Conservation (phyloP, 805 yeast species). For the Pichia ethanolica region DNA sequence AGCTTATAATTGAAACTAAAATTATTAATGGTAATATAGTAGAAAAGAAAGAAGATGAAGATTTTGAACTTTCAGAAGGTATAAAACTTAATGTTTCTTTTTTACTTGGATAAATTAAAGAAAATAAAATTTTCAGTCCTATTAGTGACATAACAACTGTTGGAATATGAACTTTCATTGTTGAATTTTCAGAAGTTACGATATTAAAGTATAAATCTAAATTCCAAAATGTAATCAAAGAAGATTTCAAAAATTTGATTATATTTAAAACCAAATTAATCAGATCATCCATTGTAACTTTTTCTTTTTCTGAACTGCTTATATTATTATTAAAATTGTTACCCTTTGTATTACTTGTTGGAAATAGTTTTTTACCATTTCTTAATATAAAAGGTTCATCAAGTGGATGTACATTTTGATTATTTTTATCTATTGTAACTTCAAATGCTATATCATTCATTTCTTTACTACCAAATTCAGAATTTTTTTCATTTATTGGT, state of each 20-base stretch:
- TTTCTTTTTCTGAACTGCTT: not conserved
- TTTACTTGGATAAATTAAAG: slow-evolving; percentile 1
- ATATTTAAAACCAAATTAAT: slow-evolving; percentile 9
- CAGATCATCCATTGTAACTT: slow-evolving; percentile 11
- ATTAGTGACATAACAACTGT: slow-evolving; percentile 11
- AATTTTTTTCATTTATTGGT: not conserved
- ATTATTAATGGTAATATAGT: not conserved
- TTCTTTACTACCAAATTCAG: not conserved
- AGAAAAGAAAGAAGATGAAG: not conserved
- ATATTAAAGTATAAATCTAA: slow-evolving; percentile 24
- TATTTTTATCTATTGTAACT: slow-evolving; percentile 10
- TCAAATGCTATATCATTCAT: slow-evolving; percentile 27
- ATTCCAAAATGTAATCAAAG: slow-evolving; percentile 18
- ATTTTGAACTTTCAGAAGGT: not conserved
- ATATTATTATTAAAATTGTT: not conserved
- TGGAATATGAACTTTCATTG: slow-evolving; percentile 24
- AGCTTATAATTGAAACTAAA: not conserved
- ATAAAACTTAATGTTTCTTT: not conserved
- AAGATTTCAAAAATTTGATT: slow-evolving; percentile 4
- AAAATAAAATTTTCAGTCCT: slow-evolving; percentile 10
- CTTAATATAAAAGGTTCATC: slow-evolving; percentile 23
- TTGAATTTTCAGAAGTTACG: slow-evolving; percentile 15
- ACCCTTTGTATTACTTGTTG: not conserved
- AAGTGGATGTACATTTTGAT: slow-evolving; percentile 24
- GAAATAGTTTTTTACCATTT: slow-evolving; percentile 14